Percentiles rank a stretch among this genome's conserved stretches.
Conservation (phyloP, 1,284 basidiomycete genomes). For the Ustilago crameri region DNA sequence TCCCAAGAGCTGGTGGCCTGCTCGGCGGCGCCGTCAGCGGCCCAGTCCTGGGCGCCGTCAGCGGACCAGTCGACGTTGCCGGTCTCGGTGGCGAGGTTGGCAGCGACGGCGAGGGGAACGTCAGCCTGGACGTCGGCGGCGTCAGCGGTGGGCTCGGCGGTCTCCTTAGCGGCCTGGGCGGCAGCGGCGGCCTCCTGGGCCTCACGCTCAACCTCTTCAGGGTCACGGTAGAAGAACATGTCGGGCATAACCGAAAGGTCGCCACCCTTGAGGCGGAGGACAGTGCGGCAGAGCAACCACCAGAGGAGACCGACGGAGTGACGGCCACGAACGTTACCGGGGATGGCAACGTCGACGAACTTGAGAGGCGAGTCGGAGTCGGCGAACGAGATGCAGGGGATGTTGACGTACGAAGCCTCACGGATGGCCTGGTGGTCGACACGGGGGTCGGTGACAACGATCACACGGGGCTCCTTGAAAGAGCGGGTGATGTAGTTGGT, state of each 20-base stretch:
- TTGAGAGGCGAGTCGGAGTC: conserved; percentile 97
- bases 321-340: conserved; percentile 98
- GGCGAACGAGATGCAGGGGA: conserved; percentile 97
- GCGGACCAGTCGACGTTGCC: conserved; percentile 82
- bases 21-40: conserved; percentile 62
- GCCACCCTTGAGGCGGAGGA: conserved; percentile 91
- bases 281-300: conserved; percentile 98
- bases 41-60: conserved; percentile 69
- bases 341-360: conserved; percentile 98
- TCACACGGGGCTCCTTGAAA: conserved; percentile 99
- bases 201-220: conserved; percentile 98
- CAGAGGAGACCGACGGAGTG: conserved; percentile 97
- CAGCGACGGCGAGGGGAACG: conserved; percentile 49
- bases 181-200: conserved; percentile 81
- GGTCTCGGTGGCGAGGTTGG: conserved; percentile 57
- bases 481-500: conserved; percentile 99
- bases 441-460: conserved; percentile 97
- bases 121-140: conserved; percentile 79
- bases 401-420: conserved; percentile 99
- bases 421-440: conserved; percentile 99
- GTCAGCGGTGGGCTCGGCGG: conserved; percentile 51
- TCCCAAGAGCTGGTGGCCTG: conserved; percentile 50
- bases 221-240: conserved; percentile 99
- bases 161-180: conserved; percentile 56
- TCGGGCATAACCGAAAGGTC: conserved; percentile 98